Conservation (phyloP, 2,329 filamentous ascomycete species). For the Verticillium zaregamsianum region DNA sequence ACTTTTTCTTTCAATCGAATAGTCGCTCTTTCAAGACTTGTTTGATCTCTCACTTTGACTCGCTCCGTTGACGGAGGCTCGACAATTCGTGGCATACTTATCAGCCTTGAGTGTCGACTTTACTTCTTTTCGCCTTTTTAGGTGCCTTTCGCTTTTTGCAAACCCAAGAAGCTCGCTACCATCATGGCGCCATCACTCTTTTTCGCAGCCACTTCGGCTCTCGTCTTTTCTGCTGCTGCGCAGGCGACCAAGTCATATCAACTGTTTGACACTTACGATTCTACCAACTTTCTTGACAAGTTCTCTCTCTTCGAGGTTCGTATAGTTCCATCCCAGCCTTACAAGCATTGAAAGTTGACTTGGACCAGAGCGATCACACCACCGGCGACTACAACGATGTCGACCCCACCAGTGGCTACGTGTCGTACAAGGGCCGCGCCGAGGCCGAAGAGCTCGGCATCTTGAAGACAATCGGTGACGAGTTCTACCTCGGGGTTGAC, state of each 20-base stretch:
- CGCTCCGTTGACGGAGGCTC: constrained; percentile 3
- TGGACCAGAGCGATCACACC: constrained; percentile 10
- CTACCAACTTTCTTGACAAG: constrained; percentile 42
- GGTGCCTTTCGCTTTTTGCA: neutral
- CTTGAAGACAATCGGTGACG: constrained; percentile 22
- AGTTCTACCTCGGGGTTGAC: constrained; percentile 37
- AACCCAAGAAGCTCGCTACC: neutral
- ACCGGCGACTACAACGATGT: constrained; percentile 15
- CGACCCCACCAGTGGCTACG: constrained; percentile 64
- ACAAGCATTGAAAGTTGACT: neutral
- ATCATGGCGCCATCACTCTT: constrained; percentile 13
- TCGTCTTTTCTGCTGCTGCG: constrained; percentile 7
- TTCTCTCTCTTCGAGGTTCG: constrained; percentile 38
- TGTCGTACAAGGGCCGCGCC: constrained; percentile 42
- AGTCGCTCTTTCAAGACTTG: neutral
- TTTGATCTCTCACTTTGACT: neutral
- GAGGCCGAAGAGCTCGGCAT: constrained; percentile 31
- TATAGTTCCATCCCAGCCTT: neutral
- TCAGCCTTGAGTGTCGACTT: neutral
- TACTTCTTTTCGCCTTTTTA: neutral
- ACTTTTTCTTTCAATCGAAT: neutral
- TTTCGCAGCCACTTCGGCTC: constrained; percentile 11
- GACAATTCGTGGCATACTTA: neutral
- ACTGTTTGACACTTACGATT: constrained; percentile 12
- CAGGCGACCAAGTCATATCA: constrained; percentile 8